phyloP scores from a whole-genome alignment of 2,329 filamentous ascomycete genomes.

The Ascochyta clinopodiicola region DNA sequence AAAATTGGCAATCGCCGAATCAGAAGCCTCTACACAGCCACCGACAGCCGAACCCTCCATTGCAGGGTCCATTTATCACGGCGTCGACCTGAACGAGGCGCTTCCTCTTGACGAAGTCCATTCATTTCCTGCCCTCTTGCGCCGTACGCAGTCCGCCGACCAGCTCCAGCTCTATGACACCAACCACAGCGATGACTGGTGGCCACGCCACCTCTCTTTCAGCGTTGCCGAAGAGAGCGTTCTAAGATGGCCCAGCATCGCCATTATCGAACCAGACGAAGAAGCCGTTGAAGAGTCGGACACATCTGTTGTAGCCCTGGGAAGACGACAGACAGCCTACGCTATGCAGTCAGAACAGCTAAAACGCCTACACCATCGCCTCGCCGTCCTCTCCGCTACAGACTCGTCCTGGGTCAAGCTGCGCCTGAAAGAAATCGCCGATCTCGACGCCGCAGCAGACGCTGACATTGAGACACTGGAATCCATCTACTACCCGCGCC shows the following conservation, averaged over 20 bases:
- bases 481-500: slow-evolving; percentile 72
- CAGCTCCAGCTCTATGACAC: slow-evolving; percentile 34
- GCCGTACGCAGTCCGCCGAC: slow-evolving; percentile 67
- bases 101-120: slow-evolving; percentile 56
- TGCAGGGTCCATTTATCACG: slow-evolving; percentile 65
- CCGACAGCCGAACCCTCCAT: slow-evolving; percentile 61
- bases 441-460: slow-evolving; percentile 67
- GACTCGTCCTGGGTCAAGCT: slow-evolving; percentile 67
- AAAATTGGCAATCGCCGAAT: slow-evolving; percentile 23
- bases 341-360: slow-evolving; percentile 60
- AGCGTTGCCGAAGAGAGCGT: slow-evolving; percentile 77
- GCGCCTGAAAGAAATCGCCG: slow-evolving; percentile 63
- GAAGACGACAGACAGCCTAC: slow-evolving; percentile 44
- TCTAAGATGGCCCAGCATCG: slow-evolving; percentile 61
- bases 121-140: slow-evolving; percentile 59
- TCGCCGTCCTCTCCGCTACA: slow-evolving; percentile 62
- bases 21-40: slow-evolving; percentile 35
- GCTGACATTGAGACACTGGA: slow-evolving; percentile 67
- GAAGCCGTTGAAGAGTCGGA: slow-evolving; percentile 39
- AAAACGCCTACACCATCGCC: slow-evolving; percentile 66
- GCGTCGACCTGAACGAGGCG: slow-evolving; percentile 60
- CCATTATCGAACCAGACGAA: slow-evolving; percentile 26
- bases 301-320: slow-evolving; percentile 41
- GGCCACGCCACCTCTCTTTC: slow-evolving; percentile 77
- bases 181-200: slow-evolving; percentile 64